Conservation (phyloP, 1,139 yeast genomes). For the Tardiomyces digboiensis region DNA sequence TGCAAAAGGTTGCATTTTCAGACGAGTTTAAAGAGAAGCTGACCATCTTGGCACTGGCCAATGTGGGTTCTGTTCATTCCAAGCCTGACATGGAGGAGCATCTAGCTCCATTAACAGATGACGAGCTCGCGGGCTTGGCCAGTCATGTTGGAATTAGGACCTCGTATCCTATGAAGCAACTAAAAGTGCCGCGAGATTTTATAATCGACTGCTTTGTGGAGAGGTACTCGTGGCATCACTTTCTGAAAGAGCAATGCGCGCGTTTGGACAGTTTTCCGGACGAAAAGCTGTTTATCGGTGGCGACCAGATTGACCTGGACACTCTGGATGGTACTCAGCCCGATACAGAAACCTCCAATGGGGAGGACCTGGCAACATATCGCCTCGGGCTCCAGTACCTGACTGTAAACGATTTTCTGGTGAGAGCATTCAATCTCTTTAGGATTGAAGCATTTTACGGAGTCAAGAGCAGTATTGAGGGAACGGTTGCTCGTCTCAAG, state of each 20-base stretch:
- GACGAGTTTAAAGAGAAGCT: constrained; percentile 17
- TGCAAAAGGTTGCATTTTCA: constrained; percentile 14
- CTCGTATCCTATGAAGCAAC: constrained; percentile 3
- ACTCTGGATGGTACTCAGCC: constrained; percentile 1
- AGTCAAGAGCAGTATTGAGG: constrained; percentile 20
- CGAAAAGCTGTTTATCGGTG: constrained; percentile 10
- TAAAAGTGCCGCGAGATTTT: constrained; percentile 6
- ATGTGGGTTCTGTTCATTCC: constrained; percentile 20
- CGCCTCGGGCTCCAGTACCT: constrained; percentile 24
- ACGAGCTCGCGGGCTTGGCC: constrained; percentile 15
- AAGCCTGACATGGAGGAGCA: constrained; percentile 19
- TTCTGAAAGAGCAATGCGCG: constrained; percentile 5
- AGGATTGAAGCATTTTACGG: constrained; percentile 16
- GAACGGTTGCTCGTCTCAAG: constrained; percentile 17
- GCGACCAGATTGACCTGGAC: constrained; percentile 1
- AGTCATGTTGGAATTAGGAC: constrained; percentile 9
- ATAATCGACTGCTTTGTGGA: constrained; percentile 13
- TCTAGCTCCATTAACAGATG: constrained; percentile 12
- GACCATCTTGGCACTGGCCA: constrained; percentile 21
- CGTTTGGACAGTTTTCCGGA: constrained; percentile 9
- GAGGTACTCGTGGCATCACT: constrained; percentile 8
- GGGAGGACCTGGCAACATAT: constrained; percentile 13
- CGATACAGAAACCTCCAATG: constrained; percentile 1
- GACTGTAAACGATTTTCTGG: constrained; percentile 27
- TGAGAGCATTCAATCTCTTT: constrained; percentile 18